phyloP scores from a whole-genome alignment of 2,329 filamentous ascomycete species.

The Aspergillus sp. region DNA sequence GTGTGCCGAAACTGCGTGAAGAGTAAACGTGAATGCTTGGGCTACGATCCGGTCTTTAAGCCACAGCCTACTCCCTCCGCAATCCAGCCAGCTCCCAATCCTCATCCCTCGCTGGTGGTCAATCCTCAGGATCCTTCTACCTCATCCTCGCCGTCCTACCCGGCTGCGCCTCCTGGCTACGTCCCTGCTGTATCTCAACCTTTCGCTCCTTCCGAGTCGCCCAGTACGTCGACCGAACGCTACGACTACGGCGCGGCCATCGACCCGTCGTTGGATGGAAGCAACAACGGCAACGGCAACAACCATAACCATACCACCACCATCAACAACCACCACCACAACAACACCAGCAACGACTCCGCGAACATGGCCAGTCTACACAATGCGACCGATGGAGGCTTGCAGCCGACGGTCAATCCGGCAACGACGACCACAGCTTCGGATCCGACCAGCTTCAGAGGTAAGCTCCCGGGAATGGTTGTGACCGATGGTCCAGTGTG shows the following conservation, averaged over 20 bases:
- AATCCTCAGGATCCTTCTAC: constrained; percentile 39
- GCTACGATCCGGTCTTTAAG: constrained; percentile 69
- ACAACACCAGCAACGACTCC: constrained; percentile 4
- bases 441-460: constrained; percentile 51
- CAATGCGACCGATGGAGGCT: constrained; percentile 28
- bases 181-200: constrained; percentile 40
- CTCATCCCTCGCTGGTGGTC: constrained; percentile 41
- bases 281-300: constrained; percentile 11
- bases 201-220: constrained; percentile 41
- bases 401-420: constrained; percentile 27
- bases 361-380: constrained; percentile 36
- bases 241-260: constrained; percentile 62
- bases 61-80: constrained; percentile 68
- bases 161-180: constrained; percentile 40
- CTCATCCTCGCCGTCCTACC: constrained; percentile 27
- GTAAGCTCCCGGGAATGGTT: constrained; percentile 33
- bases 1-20: constrained; percentile 73
- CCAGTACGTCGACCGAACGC: constrained; percentile 42
- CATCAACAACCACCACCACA: not conserved
- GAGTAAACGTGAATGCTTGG: constrained; percentile 66
- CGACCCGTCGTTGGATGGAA: constrained; percentile 65
- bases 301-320: not conserved
- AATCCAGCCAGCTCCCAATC: constrained; percentile 60
- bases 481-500: constrained; percentile 4
- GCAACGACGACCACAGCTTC: constrained; percentile 28